Base-by-base conservation (phyloP, 2,329 filamentous ascomycete species). In the Rugonectria rugulosa region DNA sequence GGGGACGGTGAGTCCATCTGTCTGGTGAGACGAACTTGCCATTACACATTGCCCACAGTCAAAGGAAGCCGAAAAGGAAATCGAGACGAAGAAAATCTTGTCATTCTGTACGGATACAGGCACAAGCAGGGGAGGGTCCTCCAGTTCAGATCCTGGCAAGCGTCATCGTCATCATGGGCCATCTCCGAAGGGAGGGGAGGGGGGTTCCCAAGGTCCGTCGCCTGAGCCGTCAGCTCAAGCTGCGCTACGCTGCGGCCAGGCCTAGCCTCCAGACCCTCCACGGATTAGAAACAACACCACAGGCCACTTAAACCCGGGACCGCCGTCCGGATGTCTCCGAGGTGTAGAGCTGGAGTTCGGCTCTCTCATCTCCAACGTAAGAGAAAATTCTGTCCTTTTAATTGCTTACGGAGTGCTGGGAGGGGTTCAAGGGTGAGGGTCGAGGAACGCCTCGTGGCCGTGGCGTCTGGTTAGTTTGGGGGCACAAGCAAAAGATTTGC, bases 181-280 rank as follows among this genome's bases (percentile, higher is more conserved):
- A 56, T 57, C 52, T 48, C 48, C 54, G 57, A 58, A 47, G n/a
- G n/a, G n/a, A n/a, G n/a, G n/a, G n/a, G n/a, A n/a, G n/a, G n/a
- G n/a, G n/a, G n/a, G n/a, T n/a, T n/a, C n/a, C n/a, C n/a, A n/a
- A n/a, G n/a, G n/a, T n/a, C n/a, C n/a, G n/a, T n/a, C n/a, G 50
- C 49, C 62, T 64, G 57, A 64, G 60, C 48, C 61, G 53, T 63
- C 57, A 59, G 52, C 45, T 51, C 47, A 32, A 48, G 43, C 45
- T 50, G 38, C 42, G 36, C n/a, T n/a, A n/a, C n/a, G 40, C 37
- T 38, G 12, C 36, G 43, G 24, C 38, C 29, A 48, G 41, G 42
- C 12, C 29, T 54, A 55, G 47, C n/a, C 49, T 49, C 29, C 36
- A 43, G 19, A 21, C 31, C 48, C 41, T n/a, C n/a, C n/a, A n/a